These are phyloP conservation scores for Debaryomyces fabryi DNA, from an alignment of 1,139 yeast species.

Conservation along the genomic window DNA sequence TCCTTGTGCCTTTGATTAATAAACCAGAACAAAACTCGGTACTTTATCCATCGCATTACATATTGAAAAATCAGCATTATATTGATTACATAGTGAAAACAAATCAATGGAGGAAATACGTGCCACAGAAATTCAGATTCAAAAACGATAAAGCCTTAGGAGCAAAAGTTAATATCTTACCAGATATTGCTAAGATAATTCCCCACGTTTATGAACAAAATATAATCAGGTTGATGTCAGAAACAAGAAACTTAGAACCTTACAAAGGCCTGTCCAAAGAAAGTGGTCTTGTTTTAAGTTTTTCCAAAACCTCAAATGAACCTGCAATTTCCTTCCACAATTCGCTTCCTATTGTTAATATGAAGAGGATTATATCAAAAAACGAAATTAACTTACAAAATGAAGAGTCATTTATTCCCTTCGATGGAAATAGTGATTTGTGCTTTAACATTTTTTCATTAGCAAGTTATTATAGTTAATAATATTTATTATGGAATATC, in stretches of 20 bases:
- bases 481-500: neutral
- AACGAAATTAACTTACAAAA: neutral
- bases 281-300: constrained; percentile 1
- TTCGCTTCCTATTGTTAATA: constrained; percentile 7
- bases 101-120: constrained; percentile 13
- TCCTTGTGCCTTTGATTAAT: constrained; percentile 10
- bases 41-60: constrained; percentile 12
- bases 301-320: neutral
- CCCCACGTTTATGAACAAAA: constrained; percentile 6
- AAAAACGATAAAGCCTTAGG: constrained; percentile 13
- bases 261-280: neutral
- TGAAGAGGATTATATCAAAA: neutral
- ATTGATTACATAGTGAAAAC: constrained; percentile 9
- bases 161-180: constrained; percentile 16
- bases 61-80: constrained; percentile 9
- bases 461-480: constrained; percentile 1
- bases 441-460: neutral
- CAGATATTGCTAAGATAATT: constrained; percentile 17
- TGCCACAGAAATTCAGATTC: constrained; percentile 16
- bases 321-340: constrained; percentile 1
- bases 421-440: neutral
- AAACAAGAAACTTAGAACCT: neutral
- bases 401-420: neutral
- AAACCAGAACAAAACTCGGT: constrained; percentile 6
- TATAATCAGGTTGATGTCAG: neutral